Evolutionary conservation across 169 alveolate species (phyloP).

Genomic region (Theileria orientalis): DNA sequence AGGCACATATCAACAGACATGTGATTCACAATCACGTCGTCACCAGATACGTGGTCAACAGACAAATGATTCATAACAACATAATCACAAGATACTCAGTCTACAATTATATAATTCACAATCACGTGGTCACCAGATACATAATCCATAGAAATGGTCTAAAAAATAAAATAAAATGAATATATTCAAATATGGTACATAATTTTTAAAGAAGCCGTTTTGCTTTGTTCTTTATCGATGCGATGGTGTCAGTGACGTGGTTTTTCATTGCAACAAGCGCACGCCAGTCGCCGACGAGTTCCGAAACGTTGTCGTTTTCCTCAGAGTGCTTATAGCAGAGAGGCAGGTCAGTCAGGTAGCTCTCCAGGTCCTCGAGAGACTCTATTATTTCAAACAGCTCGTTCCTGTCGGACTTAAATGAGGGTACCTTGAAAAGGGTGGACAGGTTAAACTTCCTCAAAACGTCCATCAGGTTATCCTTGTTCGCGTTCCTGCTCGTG

Average conservation of each 20-base stretch:
- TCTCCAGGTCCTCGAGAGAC: slow-evolving; percentile 39
- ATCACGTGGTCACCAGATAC: no score
- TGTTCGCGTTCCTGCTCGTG: background rate
- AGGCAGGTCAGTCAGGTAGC: slow-evolving; percentile 47
- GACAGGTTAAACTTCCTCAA: slow-evolving; percentile 48
- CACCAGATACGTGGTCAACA: no score
- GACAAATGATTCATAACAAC: no score
- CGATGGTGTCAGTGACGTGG: slow-evolving; percentile 41
- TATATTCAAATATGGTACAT: no score
- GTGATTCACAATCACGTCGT: no score
- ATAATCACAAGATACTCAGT: no score
- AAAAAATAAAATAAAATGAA: no score
- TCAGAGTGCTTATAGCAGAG: slow-evolving; percentile 25
- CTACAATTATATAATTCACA: no score
- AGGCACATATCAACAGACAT: no score
- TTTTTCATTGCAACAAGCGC: slow-evolving; percentile 56
- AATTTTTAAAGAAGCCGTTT: slow-evolving; percentile 8
- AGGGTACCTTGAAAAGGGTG: slow-evolving; percentile 28
- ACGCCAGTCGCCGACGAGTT: slow-evolving; percentile 57
- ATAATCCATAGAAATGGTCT: background rate
- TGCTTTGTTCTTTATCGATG: slow-evolving; percentile 16
- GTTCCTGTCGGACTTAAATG: slow-evolving; percentile 22
- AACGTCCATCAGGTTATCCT: slow-evolving; percentile 18
- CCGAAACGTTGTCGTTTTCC: slow-evolving; percentile 32
- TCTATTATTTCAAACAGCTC: slow-evolving; percentile 46